Evolutionary conservation across 371 early-diverging fungal genomes (phyloP).

Genomic region (Actinomucor elegans): DNA sequence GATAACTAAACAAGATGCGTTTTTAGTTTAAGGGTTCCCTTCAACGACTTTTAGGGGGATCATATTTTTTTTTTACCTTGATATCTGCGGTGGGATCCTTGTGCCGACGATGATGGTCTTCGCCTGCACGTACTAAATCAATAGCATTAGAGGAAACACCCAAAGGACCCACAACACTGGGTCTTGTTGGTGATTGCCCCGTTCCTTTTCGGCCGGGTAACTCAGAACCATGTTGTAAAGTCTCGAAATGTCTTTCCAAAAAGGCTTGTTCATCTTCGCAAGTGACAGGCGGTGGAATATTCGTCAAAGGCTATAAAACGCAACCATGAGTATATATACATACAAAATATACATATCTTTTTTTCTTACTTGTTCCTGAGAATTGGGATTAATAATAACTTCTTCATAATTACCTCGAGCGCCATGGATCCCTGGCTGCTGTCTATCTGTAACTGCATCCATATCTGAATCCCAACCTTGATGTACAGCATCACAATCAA

Average conservation of each 20-base stretch:
- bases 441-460: slow-evolving; percentile 29
- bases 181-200: slow-evolving; percentile 28
- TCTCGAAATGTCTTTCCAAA: slow-evolving; percentile 73
- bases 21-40: neutral
- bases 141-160: slow-evolving; percentile 16
- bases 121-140: slow-evolving; percentile 10
- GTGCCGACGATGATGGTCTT: neutral
- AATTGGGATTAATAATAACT: slow-evolving; percentile 35
- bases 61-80: slow-evolving; percentile 6
- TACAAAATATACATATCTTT: neutral
- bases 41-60: too few relatives aligned
- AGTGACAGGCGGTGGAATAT: slow-evolving; percentile 40
- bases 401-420: slow-evolving; percentile 46
- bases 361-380: slow-evolving; percentile 44
- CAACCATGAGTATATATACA: slow-evolving; percentile 12
- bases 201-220: slow-evolving; percentile 29
- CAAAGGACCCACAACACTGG: slow-evolving; percentile 35
- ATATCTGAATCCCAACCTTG: slow-evolving; percentile 60
- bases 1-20: neutral
- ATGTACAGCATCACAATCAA: slow-evolving; percentile 63
- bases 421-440: slow-evolving; percentile 30
- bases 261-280: slow-evolving; percentile 88
- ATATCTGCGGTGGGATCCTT: neutral
- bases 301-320: slow-evolving; percentile 23
- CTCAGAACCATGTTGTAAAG: slow-evolving; percentile 52